Evolutionary conservation across 768 basidiomycete species (phyloP), one percentile per base, ranked within the genome.

Genomic region (Tulasnella sp.): DNA sequence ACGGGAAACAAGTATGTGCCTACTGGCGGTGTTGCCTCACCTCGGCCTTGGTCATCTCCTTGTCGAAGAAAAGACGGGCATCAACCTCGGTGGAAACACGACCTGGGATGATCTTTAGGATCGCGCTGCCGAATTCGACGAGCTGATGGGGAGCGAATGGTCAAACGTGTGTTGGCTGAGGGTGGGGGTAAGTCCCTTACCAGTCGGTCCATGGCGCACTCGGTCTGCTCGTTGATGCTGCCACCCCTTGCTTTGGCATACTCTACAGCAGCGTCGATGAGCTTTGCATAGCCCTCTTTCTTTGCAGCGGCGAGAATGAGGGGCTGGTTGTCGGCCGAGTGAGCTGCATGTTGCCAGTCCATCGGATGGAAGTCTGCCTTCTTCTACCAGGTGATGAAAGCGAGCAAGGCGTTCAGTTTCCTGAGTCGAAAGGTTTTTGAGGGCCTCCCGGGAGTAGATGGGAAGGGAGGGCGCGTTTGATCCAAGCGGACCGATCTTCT

Each of bases 81-180:
- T 99, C 98, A 82, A 99, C 97, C 86, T 99, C 98, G 81, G 98
- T 99, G 68, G 98, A 99, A 81, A 99, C 97, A 85, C 98, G 94
- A 80, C 98, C 98, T 77, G 98, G 98, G 84, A 99, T 95, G 87
- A 99, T 96, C 81, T 88, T 87, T 76, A 99, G 90, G 84, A 99
- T 98, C 88, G 93, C 96, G 85, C 92, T 94, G 82, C 98, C 98
- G 87, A 99, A 99, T 86, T 95, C 97, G 83, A 99, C 95, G 81
- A 99, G 92, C 96, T 97, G 84, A 42, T 39, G 79, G 80, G 38
- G 79, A 16, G 44, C 44, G 24, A 31, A n/a, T n/a, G n/a, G n/a
- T n/a, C n/a, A n/a, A n/a, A n/a, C n/a, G 62, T 38, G 82, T 24
- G 71, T 74, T 73, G 48, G 58, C 48, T 36, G 75, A 80, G 75